Evolutionary conservation across 306 rosid genomes (phyloP).

Genomic region (Pachyrhizus erosus): DNA sequence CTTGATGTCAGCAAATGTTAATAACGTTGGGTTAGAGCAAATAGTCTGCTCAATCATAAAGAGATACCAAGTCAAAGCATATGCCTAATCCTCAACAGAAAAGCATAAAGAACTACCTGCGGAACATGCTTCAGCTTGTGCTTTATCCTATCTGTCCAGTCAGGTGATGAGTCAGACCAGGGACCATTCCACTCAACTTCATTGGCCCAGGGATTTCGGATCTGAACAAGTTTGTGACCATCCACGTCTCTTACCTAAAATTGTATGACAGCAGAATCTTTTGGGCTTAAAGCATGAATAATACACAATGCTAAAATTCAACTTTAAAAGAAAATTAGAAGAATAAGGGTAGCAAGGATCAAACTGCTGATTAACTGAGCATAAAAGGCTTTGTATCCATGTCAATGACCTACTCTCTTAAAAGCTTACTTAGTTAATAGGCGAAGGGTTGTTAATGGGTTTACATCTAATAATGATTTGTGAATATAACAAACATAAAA

Average conservation of each 20-base stretch:
- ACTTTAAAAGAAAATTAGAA: background rate
- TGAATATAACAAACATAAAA: background rate
- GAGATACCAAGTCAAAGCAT: conserved; percentile 6
- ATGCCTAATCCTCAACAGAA: background rate
- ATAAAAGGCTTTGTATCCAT: background rate
- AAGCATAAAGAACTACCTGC: conserved; percentile 61
- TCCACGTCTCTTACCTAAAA: conserved; percentile 90
- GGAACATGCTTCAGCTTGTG: conserved; percentile 93
- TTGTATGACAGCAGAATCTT: conserved; percentile 22
- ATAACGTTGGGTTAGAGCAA: background rate
- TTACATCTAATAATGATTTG: background rate
- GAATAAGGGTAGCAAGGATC: background rate
- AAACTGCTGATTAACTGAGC: background rate
- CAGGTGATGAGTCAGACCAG: conserved; percentile 94
- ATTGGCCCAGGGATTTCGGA: conserved; percentile 99
- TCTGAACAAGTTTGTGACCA: conserved; percentile 98
- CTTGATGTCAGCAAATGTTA: conserved; percentile 1
- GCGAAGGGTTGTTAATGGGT: background rate
- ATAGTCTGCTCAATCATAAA: conserved; percentile 17
- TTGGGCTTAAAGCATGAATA: background rate
- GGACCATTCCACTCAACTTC: conserved; percentile 99
- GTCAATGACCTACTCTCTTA: background rate
- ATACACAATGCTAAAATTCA: background rate
- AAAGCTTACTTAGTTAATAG: background rate
- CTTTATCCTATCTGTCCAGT: conserved; percentile 98